phyloP scores from a whole-genome alignment of 345 rosid genomes.

The Lumnitzera littorea region DNA sequence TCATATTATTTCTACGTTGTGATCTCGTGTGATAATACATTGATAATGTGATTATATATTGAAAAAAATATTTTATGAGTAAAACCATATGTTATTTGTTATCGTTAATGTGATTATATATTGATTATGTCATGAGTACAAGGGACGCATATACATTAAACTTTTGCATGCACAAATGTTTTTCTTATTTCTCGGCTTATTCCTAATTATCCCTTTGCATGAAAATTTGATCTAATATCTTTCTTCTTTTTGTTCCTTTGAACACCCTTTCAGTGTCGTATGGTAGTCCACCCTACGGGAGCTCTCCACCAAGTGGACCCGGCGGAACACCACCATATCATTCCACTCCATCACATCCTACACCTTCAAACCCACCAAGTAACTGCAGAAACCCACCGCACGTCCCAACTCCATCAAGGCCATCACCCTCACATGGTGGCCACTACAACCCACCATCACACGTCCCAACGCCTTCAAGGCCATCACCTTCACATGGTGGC shows the following conservation, averaged over 20 bases:
- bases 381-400: conserved; percentile 10
- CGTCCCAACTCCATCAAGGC: conserved; percentile 15
- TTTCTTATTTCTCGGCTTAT: too few relatives aligned
- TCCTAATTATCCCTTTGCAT: too few relatives aligned
- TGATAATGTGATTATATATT: too few relatives aligned
- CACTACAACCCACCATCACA: conserved; percentile 39
- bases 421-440: conserved; percentile 36
- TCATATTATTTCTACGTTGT: background rate
- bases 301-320: conserved; percentile 2
- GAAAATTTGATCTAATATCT: too few relatives aligned
- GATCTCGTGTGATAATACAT: too few relatives aligned
- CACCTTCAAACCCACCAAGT: background rate
- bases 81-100: background rate
- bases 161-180: background rate
- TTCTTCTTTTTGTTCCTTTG: too few relatives aligned
- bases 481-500: conserved; percentile 40
- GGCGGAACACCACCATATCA: conserved; percentile 11
- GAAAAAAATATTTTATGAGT: too few relatives aligned
- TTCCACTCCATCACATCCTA: conserved; percentile 6
- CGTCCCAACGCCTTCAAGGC: conserved; percentile 20
- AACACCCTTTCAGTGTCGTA: conserved; percentile 31
- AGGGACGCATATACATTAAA: too few relatives aligned
- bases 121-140: too few relatives aligned
- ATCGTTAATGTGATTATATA: too few relatives aligned
- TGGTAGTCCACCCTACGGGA: conserved; percentile 10